Base-by-base conservation (phyloP, 768 basidiomycete genomes). In the Agaricus blazei region DNA sequence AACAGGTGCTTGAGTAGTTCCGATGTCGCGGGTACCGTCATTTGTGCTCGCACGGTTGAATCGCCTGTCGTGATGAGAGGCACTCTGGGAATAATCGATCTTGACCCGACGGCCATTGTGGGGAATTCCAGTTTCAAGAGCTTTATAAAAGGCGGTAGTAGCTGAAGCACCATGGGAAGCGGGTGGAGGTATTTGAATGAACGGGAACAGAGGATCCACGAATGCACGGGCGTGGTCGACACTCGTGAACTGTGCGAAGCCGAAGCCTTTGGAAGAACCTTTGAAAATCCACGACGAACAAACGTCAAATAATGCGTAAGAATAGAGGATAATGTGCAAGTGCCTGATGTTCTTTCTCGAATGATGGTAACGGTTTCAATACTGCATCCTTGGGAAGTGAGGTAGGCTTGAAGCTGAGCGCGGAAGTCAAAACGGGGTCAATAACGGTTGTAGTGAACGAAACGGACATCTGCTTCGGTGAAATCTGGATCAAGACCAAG, bases 21-120 rank as follows among this genome's bases (percentile, higher is more conserved):
- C 96, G 64, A 98, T 96, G 72, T 99, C 96, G 52, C 94, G 81
- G 52, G 92, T 98, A 2, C 97, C 97, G 63, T 99, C 97, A 65
- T 96, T 98, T 68, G 77, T 67, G 54, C 85, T 84, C 52, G 83
- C 82, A 60, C 83, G 78, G 46, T 76, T 62, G 51, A 83, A 79
- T 9, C 82, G 80, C 62, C 79, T 80, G 57, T 87, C 86, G 48
- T 83, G 80, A 27, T 87, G 90, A 28, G 82, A 79, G 27, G 87
- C 87, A 60, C 87, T 90, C 71, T 93, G 85, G 3, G 95, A 93
- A 66, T 90, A 99, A 71, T 99, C 95, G 64, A 99, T 92, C 72
- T 96, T 96, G 66, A 96, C 87, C 60, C 92, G 79, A 48, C 90
- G 85, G 11, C 92, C 93, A 61, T 84, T 87, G 56, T 87, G 87